A percentile compares a stretch with the other conserved stretches of the same genome.
Evolutionary conservation across 768 basidiomycete species (phyloP).

Genomic region (Lentinus brumalis): DNA sequence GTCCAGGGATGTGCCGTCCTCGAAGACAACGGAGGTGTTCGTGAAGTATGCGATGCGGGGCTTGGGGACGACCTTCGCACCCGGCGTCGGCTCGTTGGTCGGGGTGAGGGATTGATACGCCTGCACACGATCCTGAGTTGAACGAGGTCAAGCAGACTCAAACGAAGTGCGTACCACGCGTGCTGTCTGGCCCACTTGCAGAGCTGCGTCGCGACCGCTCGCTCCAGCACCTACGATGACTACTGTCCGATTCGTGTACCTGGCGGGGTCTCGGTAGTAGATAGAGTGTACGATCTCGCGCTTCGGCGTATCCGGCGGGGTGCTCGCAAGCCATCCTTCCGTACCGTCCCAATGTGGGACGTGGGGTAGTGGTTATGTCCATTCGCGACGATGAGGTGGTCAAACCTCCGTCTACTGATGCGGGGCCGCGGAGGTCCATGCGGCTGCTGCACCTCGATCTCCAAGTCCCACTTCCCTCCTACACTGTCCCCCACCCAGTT

Average conservation of each 20-base stretch:
- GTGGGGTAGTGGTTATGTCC: constrained; percentile 55
- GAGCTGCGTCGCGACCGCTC: constrained; percentile 49
- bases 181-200: constrained; percentile 43
- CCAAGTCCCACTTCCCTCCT: constrained; percentile 48
- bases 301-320: constrained; percentile 19
- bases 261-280: constrained; percentile 51
- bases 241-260: constrained; percentile 44
- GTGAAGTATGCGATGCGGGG: constrained; percentile 55
- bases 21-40: constrained; percentile 44
- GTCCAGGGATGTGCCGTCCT: constrained; percentile 42
- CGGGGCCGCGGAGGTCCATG: background rate
- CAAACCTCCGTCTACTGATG: constrained; percentile 31
- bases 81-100: constrained; percentile 20
- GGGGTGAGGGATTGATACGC: constrained; percentile 39
- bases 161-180: constrained; percentile 37
- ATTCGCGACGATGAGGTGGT: constrained; percentile 58
- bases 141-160: background rate
- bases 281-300: constrained; percentile 54
- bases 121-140: constrained; percentile 11
- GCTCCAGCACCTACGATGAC: constrained; percentile 52
- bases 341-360: constrained; percentile 49
- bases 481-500: constrained; percentile 44
- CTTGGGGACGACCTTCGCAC: constrained; percentile 31
- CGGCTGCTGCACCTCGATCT: constrained; percentile 25
- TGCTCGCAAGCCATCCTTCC: constrained; percentile 47